Conservation (phyloP, 495 filamentous ascomycete species). For the Staphylotrichum tortipilum region DNA sequence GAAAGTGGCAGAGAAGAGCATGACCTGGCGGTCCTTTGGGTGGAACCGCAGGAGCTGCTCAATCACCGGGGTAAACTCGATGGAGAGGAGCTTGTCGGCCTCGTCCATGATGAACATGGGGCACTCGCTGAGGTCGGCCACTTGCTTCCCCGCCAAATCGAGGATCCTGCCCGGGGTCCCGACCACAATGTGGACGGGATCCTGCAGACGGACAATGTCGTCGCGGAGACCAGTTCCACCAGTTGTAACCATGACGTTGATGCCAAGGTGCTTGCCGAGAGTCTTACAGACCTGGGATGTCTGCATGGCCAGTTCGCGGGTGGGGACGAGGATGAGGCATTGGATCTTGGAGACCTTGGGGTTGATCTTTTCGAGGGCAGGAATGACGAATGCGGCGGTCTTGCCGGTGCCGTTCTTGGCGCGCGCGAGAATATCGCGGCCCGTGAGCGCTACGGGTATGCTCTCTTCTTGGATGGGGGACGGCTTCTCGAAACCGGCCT, state of each 20-base stretch:
- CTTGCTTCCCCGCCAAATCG: slow-evolving; percentile 86
- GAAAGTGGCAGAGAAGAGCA: slow-evolving; percentile 98
- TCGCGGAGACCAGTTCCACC: slow-evolving; percentile 91
- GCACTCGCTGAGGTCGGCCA: slow-evolving; percentile 93
- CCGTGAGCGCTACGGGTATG: slow-evolving; percentile 91
- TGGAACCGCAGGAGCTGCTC: slow-evolving; percentile 90
- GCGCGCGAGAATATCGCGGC: slow-evolving; percentile 88
- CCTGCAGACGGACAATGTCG: slow-evolving; percentile 90
- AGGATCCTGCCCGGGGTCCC: slow-evolving; percentile 94
- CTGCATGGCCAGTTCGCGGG: slow-evolving; percentile 94
- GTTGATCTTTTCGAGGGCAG: slow-evolving; percentile 89
- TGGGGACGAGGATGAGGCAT: slow-evolving; percentile 91
- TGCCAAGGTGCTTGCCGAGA: slow-evolving; percentile 87
- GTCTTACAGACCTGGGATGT: slow-evolving; percentile 99
- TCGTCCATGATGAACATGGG: slow-evolving; percentile 99
- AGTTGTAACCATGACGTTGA: slow-evolving; percentile 99
- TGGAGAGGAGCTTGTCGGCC: slow-evolving; percentile 91
- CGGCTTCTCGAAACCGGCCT: slow-evolving; percentile 96
- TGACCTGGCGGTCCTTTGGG: slow-evolving; percentile 93
- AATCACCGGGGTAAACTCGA: slow-evolving; percentile 94
- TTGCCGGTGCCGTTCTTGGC: slow-evolving; percentile 99
- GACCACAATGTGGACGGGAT: slow-evolving; percentile 94
- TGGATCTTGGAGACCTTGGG: slow-evolving; percentile 92
- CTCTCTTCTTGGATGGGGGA: slow-evolving; percentile 99
- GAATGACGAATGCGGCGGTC: slow-evolving; percentile 95